These are phyloP conservation scores for Borovskyia barvae DNA, from an alignment of 208 protist genomes.

Conservation along the genomic window DNA sequence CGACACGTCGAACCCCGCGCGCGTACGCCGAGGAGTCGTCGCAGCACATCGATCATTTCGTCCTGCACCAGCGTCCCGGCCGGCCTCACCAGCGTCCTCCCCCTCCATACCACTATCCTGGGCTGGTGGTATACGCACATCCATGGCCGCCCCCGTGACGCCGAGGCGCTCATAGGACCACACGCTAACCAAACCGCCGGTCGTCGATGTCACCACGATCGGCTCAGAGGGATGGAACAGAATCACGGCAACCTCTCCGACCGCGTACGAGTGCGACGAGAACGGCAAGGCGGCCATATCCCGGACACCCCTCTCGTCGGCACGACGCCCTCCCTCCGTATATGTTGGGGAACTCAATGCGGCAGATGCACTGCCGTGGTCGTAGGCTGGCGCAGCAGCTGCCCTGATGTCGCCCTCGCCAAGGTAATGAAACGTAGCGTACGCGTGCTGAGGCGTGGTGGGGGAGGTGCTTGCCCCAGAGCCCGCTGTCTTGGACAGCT, in stretches of 20 bases:
- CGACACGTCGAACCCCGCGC: neutral
- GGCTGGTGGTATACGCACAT: neutral
- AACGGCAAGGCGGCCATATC: too few species aligned
- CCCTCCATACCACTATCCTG: neutral
- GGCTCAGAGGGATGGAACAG: conserved; percentile 64
- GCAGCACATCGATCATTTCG: too few species aligned
- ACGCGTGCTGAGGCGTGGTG: neutral
- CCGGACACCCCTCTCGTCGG: too few species aligned
- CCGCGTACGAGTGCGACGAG: conserved; percentile 6
- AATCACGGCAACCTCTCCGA: conserved; percentile 16
- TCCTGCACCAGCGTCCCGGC: neutral
- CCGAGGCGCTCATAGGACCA: conserved; percentile 42
- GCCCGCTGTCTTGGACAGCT: conserved; percentile 1
- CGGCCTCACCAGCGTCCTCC: neutral
- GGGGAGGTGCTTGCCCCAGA: neutral
- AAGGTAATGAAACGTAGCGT: conserved; percentile 15
- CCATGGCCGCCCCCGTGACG: neutral
- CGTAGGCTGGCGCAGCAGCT: conserved; percentile 10
- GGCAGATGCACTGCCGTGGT: conserved; percentile 2
- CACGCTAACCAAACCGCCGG: conserved; percentile 51
- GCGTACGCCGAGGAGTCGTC: too few species aligned
- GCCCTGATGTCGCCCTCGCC: conserved; percentile 18
- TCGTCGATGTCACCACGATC: conserved; percentile 51
- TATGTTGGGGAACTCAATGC: neutral
- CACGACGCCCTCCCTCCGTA: too few species aligned